Conservation (phyloP, 2,329 filamentous ascomycete species). For the Fusarium burgessii region DNA sequence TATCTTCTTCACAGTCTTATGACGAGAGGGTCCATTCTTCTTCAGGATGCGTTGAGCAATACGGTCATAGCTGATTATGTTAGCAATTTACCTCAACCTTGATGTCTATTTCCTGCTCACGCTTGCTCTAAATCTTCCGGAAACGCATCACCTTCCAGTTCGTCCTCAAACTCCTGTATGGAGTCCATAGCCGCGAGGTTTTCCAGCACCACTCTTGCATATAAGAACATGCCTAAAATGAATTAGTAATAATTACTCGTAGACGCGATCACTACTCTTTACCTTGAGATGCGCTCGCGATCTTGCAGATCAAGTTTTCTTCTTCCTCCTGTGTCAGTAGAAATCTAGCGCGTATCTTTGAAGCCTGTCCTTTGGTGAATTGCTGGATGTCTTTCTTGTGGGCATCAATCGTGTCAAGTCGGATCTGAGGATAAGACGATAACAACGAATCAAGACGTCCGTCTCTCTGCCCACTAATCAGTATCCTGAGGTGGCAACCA, state of each 20-base stretch:
- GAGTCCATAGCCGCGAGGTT: fast-evolving
- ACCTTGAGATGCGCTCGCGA: fast-evolving
- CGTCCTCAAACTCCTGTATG: fast-evolving
- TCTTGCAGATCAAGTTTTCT: fast-evolving
- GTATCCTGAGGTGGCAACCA: fast-evolving
- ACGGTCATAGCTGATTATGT: fast-evolving
- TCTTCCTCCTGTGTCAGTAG: fast-evolving
- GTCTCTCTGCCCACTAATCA: neutral
- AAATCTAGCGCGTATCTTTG: fast-evolving
- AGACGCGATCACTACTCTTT: neutral
- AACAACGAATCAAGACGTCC: fast-evolving
- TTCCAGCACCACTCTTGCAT: fast-evolving
- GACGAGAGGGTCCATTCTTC: fast-evolving
- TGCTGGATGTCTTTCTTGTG: neutral
- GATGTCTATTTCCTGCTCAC: neutral
- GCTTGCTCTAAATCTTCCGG: fast-evolving
- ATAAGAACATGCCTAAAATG: neutral
- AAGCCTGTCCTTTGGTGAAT: fast-evolving
- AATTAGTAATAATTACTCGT: neutral
- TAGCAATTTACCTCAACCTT: neutral
- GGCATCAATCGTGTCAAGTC: fast-evolving
- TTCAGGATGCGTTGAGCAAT: fast-evolving
- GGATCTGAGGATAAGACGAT: fast-evolving
- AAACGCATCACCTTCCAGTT: fast-evolving
- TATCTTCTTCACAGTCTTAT: neutral